Base-by-base conservation (phyloP, 2,329 filamentous ascomycete genomes). In the Penicillium sp. region DNA sequence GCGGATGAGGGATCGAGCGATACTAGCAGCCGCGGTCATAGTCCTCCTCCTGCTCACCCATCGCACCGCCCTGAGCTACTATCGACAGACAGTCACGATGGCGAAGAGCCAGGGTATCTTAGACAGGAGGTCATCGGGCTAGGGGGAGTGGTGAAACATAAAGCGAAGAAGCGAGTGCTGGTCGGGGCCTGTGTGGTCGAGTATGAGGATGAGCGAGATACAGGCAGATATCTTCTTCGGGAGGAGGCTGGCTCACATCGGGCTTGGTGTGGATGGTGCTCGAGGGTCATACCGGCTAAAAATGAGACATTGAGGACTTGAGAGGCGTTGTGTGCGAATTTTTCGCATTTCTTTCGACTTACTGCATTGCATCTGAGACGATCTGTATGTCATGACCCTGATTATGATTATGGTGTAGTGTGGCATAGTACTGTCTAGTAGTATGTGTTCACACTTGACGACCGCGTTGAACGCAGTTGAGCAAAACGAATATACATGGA, bases 191-290 rank as follows among this genome's bases (percentile, higher is more conserved):
- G 88, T 58, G 93, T 97, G 11, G 88, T 89, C 58, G 91, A 96
- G 70, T 92, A 87, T 76, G 89, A 90, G 60, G 91, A 93, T 67
- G 91, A 95, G 73, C 82, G 83, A 52, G 82, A 82, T 31, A 80
- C 81, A 7, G 85, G 85, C 4, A 80, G 82, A 53, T 88, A 89
- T 61, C 77, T 97, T 23, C 81, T 81, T 14, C 78, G 88, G 21
- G 93, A 97, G 73, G 82, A 87, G 50, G 79, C 79, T 13, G 90
- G 90, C 0, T 73, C 76, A 45, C 80, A 86, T 52, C 82, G 92
- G 56, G 92, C 89, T 69, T 96, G 91, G 91, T 97, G 92, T 72
- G 91, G 89, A 0, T 97, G 93, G 92, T 97, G 93, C 71, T 85
- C 82, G 71, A 81, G 91, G 56, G 87, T 91, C 3, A 84, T 95